These are phyloP conservation scores for Medicago arabica DNA, from an alignment of 306 rosid genomes.

Conservation along the genomic window DNA sequence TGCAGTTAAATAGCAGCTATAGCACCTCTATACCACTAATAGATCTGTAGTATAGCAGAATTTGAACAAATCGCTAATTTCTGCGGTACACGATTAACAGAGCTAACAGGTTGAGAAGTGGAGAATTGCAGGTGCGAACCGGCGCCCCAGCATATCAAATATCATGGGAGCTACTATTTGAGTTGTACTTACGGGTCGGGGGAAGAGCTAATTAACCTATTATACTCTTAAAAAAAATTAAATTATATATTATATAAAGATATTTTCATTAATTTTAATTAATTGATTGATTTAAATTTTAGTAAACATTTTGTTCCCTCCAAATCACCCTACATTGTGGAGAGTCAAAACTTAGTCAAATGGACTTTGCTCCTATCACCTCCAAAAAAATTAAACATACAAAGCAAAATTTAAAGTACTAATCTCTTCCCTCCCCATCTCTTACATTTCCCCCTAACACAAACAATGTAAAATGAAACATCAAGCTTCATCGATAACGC, in stretches of 20 bases:
- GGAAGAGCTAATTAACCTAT: not conserved
- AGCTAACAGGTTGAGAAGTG: no score
- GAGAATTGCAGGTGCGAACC: no score
- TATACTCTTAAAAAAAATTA: not conserved
- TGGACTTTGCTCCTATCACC: not conserved
- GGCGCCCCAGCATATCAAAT: no score
- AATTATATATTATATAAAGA: not conserved
- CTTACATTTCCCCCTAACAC: not conserved
- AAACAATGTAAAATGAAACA: not conserved
- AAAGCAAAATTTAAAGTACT: not conserved
- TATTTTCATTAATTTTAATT: no score
- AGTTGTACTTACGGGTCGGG: not conserved
- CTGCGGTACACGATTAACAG: no score
- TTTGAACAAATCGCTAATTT: no score
- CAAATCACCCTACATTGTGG: not conserved
- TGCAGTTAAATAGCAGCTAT: no score
- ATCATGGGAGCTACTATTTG: no score
- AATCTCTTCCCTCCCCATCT: not conserved
- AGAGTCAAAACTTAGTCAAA: not conserved
- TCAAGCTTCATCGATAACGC: not conserved
- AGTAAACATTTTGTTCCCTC: constrained; percentile 1
- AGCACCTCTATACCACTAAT: no score
- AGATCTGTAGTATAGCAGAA: no score
- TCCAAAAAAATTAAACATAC: not conserved
- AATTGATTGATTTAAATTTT: not conserved